Base-by-base conservation (phyloP, 2,329 filamentous ascomycete genomes). In the Fonsecaea erecta region DNA sequence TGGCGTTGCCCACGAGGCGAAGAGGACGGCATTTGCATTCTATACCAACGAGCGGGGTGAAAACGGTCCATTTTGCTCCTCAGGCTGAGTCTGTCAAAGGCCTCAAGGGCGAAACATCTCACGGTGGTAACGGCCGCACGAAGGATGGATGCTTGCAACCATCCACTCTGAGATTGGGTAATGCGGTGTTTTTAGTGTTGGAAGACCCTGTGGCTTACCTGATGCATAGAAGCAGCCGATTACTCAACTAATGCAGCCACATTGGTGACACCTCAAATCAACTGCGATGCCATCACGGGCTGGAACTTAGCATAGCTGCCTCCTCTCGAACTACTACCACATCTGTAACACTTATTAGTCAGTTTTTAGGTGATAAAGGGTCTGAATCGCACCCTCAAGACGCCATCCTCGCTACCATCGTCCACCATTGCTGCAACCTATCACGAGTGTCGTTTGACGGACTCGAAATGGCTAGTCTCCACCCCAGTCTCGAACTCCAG, bases 311-410 rank as follows among this genome's bases (percentile, higher is more conserved):
- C 24, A 28, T 34, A 24, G 26, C 37, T 28, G 52, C 35, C 21
- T 56, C 54, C 12, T 54, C 24, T 60, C 30, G 60, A 63, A 59
- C 53, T 63, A 54, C 62, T 63, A 60, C 62, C 55, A 8, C 48
- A 59, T 63, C 37, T 32, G 55, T 46, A 14, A 34, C 18, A 6
- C 16, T 14, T 14, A 63, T 63, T 63, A 58, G 60, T 63, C 52
- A 63, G 57, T 52, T 52, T 43, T 24, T 24, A 52, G 43, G 46
- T 35, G 37, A 30, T 18, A 12, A 24, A 52, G 30, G 30, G 28
- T 24, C 14, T 21, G 14, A 12, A 24, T 24, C 43, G 18, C 11
- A 48, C 43, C 21, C 43, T 16, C 12, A 48, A 8, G 43, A 24
- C 18, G 3, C 18, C 26, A 12, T 48, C 9, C 43, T 48, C 43